A percentile compares a stretch with the other conserved stretches of the same genome.
These are phyloP conservation scores for Leptographium wingfieldii DNA, from an alignment of 2,329 filamentous ascomycete genomes.

Conservation along the genomic window DNA sequence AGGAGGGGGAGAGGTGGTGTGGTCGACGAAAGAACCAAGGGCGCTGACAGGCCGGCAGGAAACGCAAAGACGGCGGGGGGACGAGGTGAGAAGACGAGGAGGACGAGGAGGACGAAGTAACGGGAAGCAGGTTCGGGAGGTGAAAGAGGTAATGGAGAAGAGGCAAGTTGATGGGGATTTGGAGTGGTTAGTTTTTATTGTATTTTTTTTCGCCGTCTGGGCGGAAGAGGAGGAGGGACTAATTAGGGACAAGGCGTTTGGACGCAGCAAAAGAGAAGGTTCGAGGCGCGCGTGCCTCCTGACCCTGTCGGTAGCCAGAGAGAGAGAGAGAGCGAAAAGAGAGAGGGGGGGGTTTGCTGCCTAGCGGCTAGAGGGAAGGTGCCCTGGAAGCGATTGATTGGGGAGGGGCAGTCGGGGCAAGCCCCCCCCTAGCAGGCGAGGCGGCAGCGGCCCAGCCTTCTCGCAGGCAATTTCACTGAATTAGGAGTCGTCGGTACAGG, in stretches of 20 bases:
- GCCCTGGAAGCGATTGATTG: no score
- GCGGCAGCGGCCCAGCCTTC: no score
- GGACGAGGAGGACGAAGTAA: not conserved
- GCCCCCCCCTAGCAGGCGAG: no score
- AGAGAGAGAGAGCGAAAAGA: no score
- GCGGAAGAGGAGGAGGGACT: not conserved
- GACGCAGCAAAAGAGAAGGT: not conserved
- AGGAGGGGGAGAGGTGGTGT: not conserved
- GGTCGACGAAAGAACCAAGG: not conserved
- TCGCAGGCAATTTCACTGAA: no score
- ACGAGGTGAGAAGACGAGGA: not conserved
- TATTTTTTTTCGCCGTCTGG: not conserved
- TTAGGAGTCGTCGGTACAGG: no score
- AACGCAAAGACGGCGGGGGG: not conserved
- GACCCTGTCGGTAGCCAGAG: not conserved
- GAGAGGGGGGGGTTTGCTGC: not conserved
- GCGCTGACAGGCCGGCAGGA: no score
- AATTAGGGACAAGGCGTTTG: not conserved
- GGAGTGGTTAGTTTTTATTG: not conserved
- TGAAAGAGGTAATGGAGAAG: not conserved
- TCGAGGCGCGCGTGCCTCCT: constrained; percentile 4
- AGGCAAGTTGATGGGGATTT: not conserved
- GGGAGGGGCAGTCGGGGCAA: not conserved
- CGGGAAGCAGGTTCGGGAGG: not conserved
- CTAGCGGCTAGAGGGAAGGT: not conserved